These are phyloP conservation scores for Gracilariopsis chorda DNA, from an alignment of 23 red algal species.

Conservation along the genomic window DNA sequence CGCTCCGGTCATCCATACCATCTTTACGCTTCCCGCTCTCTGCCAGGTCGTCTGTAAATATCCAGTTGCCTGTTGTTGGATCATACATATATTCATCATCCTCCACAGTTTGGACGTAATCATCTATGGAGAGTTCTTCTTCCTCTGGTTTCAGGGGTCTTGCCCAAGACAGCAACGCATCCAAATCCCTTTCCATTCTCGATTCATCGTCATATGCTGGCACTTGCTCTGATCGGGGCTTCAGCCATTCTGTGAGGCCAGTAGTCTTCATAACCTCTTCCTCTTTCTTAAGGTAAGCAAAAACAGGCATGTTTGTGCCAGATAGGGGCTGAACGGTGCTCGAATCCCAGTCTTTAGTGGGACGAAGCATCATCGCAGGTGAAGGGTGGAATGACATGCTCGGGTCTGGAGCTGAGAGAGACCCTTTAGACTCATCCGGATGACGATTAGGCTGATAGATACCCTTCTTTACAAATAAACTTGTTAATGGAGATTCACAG, in stretches of 20 bases:
- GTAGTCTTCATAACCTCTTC: slow-evolving; percentile 41
- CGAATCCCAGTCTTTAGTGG: background rate
- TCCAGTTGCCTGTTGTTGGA: slow-evolving; percentile 49
- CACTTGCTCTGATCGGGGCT: slow-evolving; percentile 19
- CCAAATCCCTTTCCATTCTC: background rate
- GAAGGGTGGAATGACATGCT: slow-evolving; percentile 12
- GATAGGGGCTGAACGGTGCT: background rate
- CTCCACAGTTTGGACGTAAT: slow-evolving; percentile 49
- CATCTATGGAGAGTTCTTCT: slow-evolving; percentile 23
- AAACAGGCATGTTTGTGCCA: slow-evolving; percentile 11
- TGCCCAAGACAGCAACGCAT: slow-evolving; percentile 51
- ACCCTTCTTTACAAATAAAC: background rate
- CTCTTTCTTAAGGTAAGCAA: slow-evolving; percentile 36
- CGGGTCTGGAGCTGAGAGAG: background rate
- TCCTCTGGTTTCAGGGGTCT: background rate
- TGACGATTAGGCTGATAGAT: slow-evolving; percentile 34
- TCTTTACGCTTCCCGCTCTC: background rate
- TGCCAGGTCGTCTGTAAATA: slow-evolving; percentile 17
- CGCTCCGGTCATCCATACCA: background rate
- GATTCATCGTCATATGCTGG: slow-evolving; percentile 1
- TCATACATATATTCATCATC: slow-evolving; percentile 63
- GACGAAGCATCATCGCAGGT: slow-evolving; percentile 32
- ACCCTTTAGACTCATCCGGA: background rate
- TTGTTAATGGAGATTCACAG: background rate
- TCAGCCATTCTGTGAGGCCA: slow-evolving; percentile 35